phyloP scores from a whole-genome alignment of 2,329 filamentous ascomycete genomes.

The Trichoderma lentiforme region DNA sequence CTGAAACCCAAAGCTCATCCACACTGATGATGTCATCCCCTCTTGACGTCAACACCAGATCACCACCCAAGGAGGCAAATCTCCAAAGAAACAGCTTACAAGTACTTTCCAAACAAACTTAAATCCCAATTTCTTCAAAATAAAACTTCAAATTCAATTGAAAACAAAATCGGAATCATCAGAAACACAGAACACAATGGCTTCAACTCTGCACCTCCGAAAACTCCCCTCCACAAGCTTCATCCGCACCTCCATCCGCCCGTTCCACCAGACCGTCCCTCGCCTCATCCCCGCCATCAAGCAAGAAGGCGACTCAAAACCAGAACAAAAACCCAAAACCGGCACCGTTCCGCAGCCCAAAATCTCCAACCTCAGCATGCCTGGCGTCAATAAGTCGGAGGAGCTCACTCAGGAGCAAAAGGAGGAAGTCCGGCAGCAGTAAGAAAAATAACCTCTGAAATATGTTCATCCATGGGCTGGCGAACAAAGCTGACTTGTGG shows the following conservation, averaged over 20 bases:
- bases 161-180: background rate
- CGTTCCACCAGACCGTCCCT: background rate
- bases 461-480: too few species aligned
- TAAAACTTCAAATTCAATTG: background rate
- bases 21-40: constrained; percentile 20
- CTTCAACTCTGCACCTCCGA: background rate
- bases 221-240: background rate
- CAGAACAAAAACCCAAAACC: background rate
- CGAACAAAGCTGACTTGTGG: background rate
- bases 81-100: background rate
- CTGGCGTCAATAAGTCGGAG: constrained; percentile 29
- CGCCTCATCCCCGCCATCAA: background rate
- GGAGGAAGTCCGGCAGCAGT: constrained; percentile 54
- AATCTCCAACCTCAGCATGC: constrained; percentile 47
- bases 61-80: background rate
- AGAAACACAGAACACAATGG: background rate
- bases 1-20: background rate
- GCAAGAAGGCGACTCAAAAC: background rate
- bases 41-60: constrained; percentile 12
- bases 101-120: background rate
- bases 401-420: constrained; percentile 49
- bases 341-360: constrained; percentile 46
- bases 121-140: background rate
- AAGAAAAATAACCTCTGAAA: background rate
- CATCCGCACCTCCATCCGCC: constrained; percentile 1